Percentiles rank a stretch among this genome's conserved stretches.
These are phyloP conservation scores for Penicillium sp. DNA, from an alignment of 2,329 filamentous ascomycete genomes.

Conservation along the genomic window DNA sequence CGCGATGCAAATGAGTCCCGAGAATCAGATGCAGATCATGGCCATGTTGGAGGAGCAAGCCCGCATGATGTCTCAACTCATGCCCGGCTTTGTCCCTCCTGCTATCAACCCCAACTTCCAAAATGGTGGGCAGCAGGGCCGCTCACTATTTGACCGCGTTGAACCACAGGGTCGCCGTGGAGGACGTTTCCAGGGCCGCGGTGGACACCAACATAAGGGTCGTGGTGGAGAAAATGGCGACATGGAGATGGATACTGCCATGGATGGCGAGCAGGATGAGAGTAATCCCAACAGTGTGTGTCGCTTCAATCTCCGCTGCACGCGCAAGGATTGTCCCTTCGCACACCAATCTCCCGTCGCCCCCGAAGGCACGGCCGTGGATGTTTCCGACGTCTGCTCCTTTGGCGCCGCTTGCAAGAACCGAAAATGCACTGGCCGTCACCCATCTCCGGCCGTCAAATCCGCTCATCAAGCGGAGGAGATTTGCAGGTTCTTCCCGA, in stretches of 20 bases:
- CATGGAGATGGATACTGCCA: conserved; percentile 37
- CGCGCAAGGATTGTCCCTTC: conserved; percentile 83
- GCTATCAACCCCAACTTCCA: conserved; percentile 52
- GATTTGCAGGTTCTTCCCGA: conserved; percentile 86
- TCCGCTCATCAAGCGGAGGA: conserved; percentile 72
- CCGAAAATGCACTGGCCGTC: conserved; percentile 82
- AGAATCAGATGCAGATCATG: conserved; percentile 69
- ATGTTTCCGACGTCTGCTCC: conserved; percentile 71
- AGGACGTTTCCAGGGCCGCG: conserved; percentile 49
- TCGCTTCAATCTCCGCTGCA: conserved; percentile 84
- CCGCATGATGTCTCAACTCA: conserved; percentile 72
- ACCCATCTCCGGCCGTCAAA: conserved; percentile 83
- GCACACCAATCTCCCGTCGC: conserved; percentile 92
- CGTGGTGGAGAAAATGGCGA: conserved; percentile 25
- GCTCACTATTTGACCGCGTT: conserved; percentile 71
- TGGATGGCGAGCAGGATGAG: conserved; percentile 46
- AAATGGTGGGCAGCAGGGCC: conserved; percentile 41
- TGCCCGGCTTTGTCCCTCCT: conserved; percentile 50
- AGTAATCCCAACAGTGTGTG: conserved; percentile 63
- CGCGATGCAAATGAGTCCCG: conserved; percentile 53
- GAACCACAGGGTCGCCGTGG: conserved; percentile 48
- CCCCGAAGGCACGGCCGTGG: conserved; percentile 67
- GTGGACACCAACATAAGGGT: conserved; percentile 12
- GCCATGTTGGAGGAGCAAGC: conserved; percentile 80
- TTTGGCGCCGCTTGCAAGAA: conserved; percentile 94